phyloP scores from a whole-genome alignment of 371 early-diverging fungal species.

The Syncephalastrum contaminatum region DNA sequence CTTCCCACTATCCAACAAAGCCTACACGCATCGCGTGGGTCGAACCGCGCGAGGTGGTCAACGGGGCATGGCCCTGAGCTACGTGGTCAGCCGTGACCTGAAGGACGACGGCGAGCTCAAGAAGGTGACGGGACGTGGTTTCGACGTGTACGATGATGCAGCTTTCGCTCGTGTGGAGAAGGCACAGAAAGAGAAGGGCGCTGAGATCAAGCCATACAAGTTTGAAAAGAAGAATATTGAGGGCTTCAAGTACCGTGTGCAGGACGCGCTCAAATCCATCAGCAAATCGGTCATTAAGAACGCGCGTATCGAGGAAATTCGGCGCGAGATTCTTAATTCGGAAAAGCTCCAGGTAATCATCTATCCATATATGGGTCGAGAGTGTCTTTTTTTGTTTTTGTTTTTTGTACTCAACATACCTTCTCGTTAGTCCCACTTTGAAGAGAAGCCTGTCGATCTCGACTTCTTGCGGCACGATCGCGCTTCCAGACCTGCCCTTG shows the following conservation, averaged over 20 bases:
- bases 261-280: slow-evolving; percentile 85
- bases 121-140: slow-evolving; percentile 35
- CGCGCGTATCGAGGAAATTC: slow-evolving; percentile 91
- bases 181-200: slow-evolving; percentile 62
- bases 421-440: slow-evolving; percentile 79
- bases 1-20: slow-evolving; percentile 85
- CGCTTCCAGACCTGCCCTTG: slow-evolving; percentile 76
- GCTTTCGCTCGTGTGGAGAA: slow-evolving; percentile 75
- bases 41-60: slow-evolving; percentile 95
- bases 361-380: slow-evolving; percentile 1
- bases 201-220: slow-evolving; percentile 72
- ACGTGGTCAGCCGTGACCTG: slow-evolving; percentile 64
- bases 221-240: slow-evolving; percentile 90
- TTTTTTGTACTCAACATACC: slow-evolving; percentile 1
- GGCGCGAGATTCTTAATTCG: slow-evolving; percentile 89
- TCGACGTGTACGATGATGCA: slow-evolving; percentile 57
- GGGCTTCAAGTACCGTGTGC: slow-evolving; percentile 88
- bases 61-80: slow-evolving; percentile 87
- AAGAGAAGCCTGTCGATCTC: slow-evolving; percentile 93
- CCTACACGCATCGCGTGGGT: slow-evolving; percentile 97
- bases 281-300: slow-evolving; percentile 79
- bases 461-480: slow-evolving; percentile 91
- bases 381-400: background rate
- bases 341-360: slow-evolving; percentile 78
- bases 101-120: slow-evolving; percentile 28